phyloP scores from a whole-genome alignment of 2,329 filamentous ascomycete genomes.

The Fusarium proliferatum region DNA sequence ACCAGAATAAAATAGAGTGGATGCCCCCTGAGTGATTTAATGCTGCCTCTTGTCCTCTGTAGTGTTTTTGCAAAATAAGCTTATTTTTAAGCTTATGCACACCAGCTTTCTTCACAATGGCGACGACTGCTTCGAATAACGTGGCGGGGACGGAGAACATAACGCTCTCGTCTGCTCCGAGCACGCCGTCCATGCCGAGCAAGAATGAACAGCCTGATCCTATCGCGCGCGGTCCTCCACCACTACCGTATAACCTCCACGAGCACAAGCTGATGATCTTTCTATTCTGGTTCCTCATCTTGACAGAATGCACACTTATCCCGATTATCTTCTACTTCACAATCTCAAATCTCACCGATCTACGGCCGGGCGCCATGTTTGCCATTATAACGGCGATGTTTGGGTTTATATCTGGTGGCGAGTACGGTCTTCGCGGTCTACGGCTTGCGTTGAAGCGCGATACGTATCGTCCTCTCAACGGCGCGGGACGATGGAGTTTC shows the following conservation, averaged over 20 bases:
- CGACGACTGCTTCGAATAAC: neutral
- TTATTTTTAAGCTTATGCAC: slow-evolving; percentile 33
- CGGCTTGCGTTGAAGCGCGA: slow-evolving; percentile 19
- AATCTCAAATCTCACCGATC: slow-evolving; percentile 48
- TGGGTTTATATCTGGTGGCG: slow-evolving; percentile 58
- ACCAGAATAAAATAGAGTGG: neutral
- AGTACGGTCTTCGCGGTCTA: slow-evolving; percentile 49
- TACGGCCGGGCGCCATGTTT: slow-evolving; percentile 48
- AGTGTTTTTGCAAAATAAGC: slow-evolving; percentile 9
- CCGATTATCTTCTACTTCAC: slow-evolving; percentile 60
- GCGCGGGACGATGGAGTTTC: slow-evolving; percentile 22
- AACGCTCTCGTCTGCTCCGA: slow-evolving; percentile 8
- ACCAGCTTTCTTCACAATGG: neutral
- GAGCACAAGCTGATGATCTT: slow-evolving; percentile 41
- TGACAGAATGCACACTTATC: slow-evolving; percentile 45
- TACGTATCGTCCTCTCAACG: slow-evolving; percentile 9
- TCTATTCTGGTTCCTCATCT: slow-evolving; percentile 39
- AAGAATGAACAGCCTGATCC: slow-evolving; percentile 1
- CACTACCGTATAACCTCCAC: slow-evolving; percentile 39
- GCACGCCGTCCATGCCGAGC: neutral
- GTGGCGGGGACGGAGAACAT: neutral
- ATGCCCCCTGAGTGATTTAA: neutral
- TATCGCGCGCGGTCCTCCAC: neutral
- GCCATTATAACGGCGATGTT: slow-evolving; percentile 61
- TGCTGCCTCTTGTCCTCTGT: neutral